Evolutionary conservation across 2,329 filamentous ascomycete species (phyloP).

Genomic region (Diaporthe eres): DNA sequence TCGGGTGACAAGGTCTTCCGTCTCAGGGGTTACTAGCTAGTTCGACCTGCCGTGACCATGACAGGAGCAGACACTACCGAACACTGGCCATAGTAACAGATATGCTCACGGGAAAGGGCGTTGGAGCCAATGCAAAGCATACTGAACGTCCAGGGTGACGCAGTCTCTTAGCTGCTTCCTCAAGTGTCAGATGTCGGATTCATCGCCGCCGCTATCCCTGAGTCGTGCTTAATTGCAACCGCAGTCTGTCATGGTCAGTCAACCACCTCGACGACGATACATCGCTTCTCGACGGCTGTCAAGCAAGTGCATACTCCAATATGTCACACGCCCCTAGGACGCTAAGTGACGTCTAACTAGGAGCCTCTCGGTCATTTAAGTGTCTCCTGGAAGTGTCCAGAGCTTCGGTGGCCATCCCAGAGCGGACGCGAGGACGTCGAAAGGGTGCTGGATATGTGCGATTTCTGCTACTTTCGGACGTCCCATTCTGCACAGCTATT

Average conservation of each 20-base stretch:
- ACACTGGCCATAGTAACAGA: not conserved
- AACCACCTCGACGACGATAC: slow-evolving; percentile 4
- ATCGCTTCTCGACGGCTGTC: not conserved
- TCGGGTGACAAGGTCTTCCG: slow-evolving; percentile 16
- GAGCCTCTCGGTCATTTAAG: slow-evolving; percentile 13
- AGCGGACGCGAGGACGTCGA: slow-evolving; percentile 1
- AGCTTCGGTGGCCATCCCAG: slow-evolving; percentile 7
- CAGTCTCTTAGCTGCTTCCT: not conserved
- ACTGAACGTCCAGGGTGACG: not conserved
- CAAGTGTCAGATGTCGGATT: slow-evolving; percentile 21
- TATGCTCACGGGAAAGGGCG: not conserved
- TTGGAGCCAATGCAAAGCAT: not conserved
- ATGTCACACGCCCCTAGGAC: not conserved
- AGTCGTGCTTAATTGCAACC: slow-evolving; percentile 26
- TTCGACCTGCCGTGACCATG: not conserved
- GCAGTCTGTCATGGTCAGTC: not conserved
- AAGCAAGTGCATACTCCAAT: slow-evolving; percentile 19
- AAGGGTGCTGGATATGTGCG: not conserved
- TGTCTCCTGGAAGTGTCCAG: slow-evolving; percentile 7
- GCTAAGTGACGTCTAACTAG: slow-evolving; percentile 2
- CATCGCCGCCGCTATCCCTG: slow-evolving; percentile 27
- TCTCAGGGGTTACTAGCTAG: not conserved
- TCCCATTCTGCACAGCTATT: slow-evolving; percentile 9
- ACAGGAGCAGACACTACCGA: not conserved
- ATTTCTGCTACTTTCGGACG: slow-evolving; percentile 9